Base-by-base conservation (phyloP, 805 yeast species). In the Zygosaccharomyces bisporus region DNA sequence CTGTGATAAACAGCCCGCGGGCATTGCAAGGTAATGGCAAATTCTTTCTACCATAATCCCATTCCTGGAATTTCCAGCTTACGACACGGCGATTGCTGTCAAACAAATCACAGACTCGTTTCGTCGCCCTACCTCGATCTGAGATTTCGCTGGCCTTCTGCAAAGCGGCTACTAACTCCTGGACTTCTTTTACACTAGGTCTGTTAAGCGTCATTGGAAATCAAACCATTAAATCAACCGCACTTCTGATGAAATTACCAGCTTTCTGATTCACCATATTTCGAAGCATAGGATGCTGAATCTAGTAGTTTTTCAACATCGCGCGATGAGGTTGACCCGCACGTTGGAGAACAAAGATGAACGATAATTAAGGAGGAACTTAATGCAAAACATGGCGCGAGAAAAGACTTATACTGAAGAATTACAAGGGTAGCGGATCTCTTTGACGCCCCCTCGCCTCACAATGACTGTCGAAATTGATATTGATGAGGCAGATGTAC, bases 41-140 rank as follows among this genome's bases (percentile, higher is more conserved):
- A 39, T 74, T 74, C 7, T 70, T 67, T 43, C 73, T 76, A 13
- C 79, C 79, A 58, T 86, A 91, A 55, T 86, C 96, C 86, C 88
- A 90, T 53, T 91, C 99, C 46, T 81, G 79, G 66, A 88, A 89
- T 63, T 81, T 86, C 98, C 98, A 91, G 34, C 73, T 65, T 5
- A 54, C 47, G 1, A 69, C 60, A n/a, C 47, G 51, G 12, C 49
- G 50, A 17, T 51, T 50, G 16, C 60, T 56, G 36, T 59, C 53
- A 19, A 57, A 48, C 14, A 68, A 39, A 18, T 60, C 45, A 44
- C 66, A 67, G 1, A 44, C 46, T 19, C 53, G 54, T 42, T 58
- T 64, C 38, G 42, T 46, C 1, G 72, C 64, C 30, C 43, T 63
- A 0, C 74, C 74, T 41, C 65, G 56, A n/a, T 53, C 45, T 3